Evolutionary conservation across 768 basidiomycete species (phyloP), one percentile per base, ranked within the genome.

Genomic region (Brasilioporus rufonigricans): DNA sequence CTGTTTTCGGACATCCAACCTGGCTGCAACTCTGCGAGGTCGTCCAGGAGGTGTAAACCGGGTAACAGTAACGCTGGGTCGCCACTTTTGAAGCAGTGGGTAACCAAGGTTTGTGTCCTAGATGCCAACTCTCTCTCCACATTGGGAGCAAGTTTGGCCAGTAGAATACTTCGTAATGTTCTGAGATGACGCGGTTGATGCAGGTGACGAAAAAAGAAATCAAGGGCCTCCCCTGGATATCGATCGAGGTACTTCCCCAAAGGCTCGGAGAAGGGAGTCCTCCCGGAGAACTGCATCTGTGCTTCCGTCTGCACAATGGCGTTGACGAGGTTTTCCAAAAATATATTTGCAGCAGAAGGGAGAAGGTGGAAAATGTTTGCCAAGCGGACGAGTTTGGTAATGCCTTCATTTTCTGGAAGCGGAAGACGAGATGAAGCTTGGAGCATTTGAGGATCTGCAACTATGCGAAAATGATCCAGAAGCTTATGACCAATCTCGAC

Each of bases 401-500:
- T 91, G 39, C 88, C 89, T 64, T 93, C 90, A 57, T 95, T 94
- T 58, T 96, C 93, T 16, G 84, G 80, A 23, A 92, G 75, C 1
- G 93, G 91, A 5, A 89, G 79, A 54, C 85, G 83, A 0, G 93
- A 85, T 0, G 94, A 89, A 44, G 83, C 84, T 53, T 82, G 80
- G 26, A 98, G 79, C 76, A 91, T 86, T 60, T 87, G 86, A 14
- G 92, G 88, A 64, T 96, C 93, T 24, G 96, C 91, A 21, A 99
- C 87, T 35, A 89, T 85, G 40, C 88, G 86, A 74, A 96, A 98
- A 69, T 99, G 97, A 64, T 98, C 97, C 21, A 99, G 78, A 8
- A 99, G 83, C 73, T 99, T 99, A 70, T 91, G 84, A 1, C 97
- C 97, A 56, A 99, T 98, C 75, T 99, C 97, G 18, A 99, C 96